Conservation (phyloP, 2,329 filamentous ascomycete genomes). For the Paecilomyces dactylethromorphus region DNA sequence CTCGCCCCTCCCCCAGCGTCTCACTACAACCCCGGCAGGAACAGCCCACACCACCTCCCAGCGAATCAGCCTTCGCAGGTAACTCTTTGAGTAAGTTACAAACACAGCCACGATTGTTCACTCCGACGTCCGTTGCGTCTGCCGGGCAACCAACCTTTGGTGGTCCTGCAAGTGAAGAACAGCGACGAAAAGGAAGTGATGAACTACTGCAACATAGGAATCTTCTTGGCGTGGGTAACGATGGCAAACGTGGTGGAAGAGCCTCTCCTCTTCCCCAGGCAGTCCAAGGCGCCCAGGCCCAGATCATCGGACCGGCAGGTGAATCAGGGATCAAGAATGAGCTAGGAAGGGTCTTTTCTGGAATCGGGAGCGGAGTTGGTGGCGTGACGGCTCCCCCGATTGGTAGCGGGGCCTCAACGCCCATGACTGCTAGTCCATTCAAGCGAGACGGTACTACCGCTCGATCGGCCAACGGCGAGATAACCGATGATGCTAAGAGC, state of each 20-base stretch:
- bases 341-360: conserved; percentile 89
- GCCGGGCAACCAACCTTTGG: conserved; percentile 20
- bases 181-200: conserved; percentile 43
- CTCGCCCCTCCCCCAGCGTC: conserved; percentile 22
- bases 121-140: conserved; percentile 26
- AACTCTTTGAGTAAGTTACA: conserved; percentile 19
- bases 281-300: conserved; percentile 82
- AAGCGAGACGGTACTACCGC: conserved; percentile 43
- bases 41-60: conserved; percentile 26
- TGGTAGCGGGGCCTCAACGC: conserved; percentile 49
- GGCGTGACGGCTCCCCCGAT: conserved; percentile 43
- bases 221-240: conserved; percentile 64
- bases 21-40: conserved; percentile 27
- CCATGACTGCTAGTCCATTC: conserved; percentile 47
- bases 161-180: conserved; percentile 26
- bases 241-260: conserved; percentile 74
- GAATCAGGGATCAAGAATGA: conserved; percentile 92
- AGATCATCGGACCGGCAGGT: conserved; percentile 68
- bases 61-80: conserved; percentile 24
- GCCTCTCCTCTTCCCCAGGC: conserved; percentile 87
- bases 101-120: conserved; percentile 25
- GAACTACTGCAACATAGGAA: conserved; percentile 57
- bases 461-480: conserved; percentile 36
- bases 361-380: conserved; percentile 69
- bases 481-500: conserved; percentile 33